Conservation (phyloP, 306 rosid genomes). For the Benincasa hispida region DNA sequence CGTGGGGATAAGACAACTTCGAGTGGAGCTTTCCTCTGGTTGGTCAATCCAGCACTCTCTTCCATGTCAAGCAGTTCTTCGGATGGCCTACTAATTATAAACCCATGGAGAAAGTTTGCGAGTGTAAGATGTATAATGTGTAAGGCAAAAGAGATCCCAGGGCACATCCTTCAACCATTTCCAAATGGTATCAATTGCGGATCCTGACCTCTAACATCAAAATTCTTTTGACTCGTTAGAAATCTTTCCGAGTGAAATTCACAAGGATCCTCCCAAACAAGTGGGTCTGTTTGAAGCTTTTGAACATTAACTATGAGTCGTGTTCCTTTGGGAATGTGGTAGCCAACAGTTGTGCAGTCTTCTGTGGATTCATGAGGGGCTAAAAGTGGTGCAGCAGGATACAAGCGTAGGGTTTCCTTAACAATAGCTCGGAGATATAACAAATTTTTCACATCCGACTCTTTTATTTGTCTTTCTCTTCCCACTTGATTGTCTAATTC, state of each 20-base stretch:
- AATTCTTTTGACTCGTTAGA: conserved; percentile 12
- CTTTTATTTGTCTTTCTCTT: conserved; percentile 28
- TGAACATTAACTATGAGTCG: conserved; percentile 38
- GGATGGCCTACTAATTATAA: neutral
- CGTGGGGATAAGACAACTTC: neutral
- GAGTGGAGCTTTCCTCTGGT: neutral
- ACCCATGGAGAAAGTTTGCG: neutral
- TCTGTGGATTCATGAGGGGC: conserved; percentile 45
- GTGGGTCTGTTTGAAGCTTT: conserved; percentile 54
- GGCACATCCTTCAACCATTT: conserved; percentile 32
- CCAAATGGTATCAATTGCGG: conserved; percentile 32
- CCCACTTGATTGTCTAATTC: conserved; percentile 45
- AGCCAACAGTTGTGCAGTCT: conserved; percentile 37
- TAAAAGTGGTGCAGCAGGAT: conserved; percentile 45
- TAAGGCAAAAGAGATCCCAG: neutral
- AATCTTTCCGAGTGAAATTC: conserved; percentile 40
- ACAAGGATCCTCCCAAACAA: conserved; percentile 31
- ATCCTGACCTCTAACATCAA: conserved; percentile 37
- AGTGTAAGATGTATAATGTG: neutral
- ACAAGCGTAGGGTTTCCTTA: conserved; percentile 38
- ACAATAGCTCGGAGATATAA: conserved; percentile 33
- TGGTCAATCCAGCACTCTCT: neutral
- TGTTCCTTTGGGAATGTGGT: conserved; percentile 27
- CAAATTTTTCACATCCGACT: conserved; percentile 27
- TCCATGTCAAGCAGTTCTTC: neutral